These are phyloP conservation scores for Colletotrichum cereale DNA, from an alignment of 2,329 filamentous ascomycete genomes.

Conservation along the genomic window DNA sequence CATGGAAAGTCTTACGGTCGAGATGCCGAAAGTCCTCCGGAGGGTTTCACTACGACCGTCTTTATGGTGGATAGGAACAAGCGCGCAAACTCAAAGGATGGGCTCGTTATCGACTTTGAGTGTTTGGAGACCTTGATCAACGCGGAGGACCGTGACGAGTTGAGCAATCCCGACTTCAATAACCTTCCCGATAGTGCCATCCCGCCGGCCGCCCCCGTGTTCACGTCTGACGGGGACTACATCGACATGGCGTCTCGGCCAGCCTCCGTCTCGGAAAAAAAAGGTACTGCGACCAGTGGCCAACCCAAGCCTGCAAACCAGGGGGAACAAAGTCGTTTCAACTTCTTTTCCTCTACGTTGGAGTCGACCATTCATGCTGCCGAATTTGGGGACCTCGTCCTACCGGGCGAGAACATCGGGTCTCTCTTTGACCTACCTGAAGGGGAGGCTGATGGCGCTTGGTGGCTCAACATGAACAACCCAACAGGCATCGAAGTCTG, in stretches of 20 bases:
- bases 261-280: conserved; percentile 57
- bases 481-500: conserved; percentile 90
- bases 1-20: conserved; percentile 66
- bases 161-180: conserved; percentile 53
- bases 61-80: conserved; percentile 82
- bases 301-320: conserved; percentile 53
- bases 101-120: conserved; percentile 90
- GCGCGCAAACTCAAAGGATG: conserved; percentile 73
- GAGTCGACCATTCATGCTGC: conserved; percentile 93
- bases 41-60: conserved; percentile 72
- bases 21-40: background rate
- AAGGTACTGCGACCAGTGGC: conserved; percentile 51
- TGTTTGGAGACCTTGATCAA: conserved; percentile 92
- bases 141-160: conserved; percentile 52
- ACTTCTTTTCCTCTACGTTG: conserved; percentile 95
- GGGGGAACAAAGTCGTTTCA: conserved; percentile 83
- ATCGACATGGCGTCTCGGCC: conserved; percentile 61
- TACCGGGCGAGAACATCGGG: conserved; percentile 89
- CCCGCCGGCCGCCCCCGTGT: conserved; percentile 55
- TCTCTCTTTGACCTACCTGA: conserved; percentile 82
- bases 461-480: conserved; percentile 96
- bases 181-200: conserved; percentile 62
- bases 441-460: conserved; percentile 80
- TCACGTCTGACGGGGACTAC: conserved; percentile 68
- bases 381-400: conserved; percentile 86